These are phyloP conservation scores for Ophiobolus disseminans DNA, from an alignment of 2,329 filamentous ascomycete species.

Conservation along the genomic window DNA sequence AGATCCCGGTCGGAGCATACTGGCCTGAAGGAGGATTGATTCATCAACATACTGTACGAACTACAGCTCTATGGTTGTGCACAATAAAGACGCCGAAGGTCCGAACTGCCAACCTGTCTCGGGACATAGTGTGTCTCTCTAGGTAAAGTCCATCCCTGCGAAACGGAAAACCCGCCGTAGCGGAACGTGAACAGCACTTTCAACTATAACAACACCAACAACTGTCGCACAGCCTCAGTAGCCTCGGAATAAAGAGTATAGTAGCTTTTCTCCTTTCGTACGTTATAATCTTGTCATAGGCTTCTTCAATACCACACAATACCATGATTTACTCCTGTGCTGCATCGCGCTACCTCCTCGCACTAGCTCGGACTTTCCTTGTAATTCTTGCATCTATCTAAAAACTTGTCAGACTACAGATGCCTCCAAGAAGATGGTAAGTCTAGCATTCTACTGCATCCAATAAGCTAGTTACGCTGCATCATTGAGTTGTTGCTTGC, in stretches of 20 bases:
- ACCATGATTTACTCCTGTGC: background rate
- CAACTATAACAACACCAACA: no score
- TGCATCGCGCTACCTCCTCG: background rate
- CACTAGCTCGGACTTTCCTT: background rate
- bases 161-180: background rate
- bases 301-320: background rate
- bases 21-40: no score
- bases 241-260: background rate
- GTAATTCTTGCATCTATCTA: background rate
- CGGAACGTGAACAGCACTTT: no score
- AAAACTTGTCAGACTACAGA: background rate
- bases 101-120: no score
- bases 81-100: no score
- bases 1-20: no score
- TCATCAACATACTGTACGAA: no score
- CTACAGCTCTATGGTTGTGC: no score
- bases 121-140: no score
- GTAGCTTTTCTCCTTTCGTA: background rate
- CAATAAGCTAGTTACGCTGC: conserved; percentile 3
- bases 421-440: background rate
- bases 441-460: conserved; percentile 1
- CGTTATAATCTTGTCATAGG: background rate
- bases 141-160: background rate
- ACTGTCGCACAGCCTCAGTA: no score
- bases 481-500: background rate